A percentile compares a stretch with the other conserved stretches of the same genome.
Conservation (phyloP, 148 eudicot genomes). For the Gaultheria prostrata region DNA sequence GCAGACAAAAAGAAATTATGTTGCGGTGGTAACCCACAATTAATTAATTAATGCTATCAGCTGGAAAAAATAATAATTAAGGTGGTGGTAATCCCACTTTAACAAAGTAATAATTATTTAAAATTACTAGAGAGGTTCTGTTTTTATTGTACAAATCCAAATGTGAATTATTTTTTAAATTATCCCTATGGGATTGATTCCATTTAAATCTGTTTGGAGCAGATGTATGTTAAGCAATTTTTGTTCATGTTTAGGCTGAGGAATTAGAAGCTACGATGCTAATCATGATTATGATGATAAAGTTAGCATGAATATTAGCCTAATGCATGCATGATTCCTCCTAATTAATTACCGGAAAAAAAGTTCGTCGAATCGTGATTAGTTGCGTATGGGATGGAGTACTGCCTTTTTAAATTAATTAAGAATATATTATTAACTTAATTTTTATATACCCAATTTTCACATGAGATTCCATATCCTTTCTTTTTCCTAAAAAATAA, state of each 20-base stretch:
- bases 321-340: background rate
- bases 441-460: background rate
- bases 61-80: background rate
- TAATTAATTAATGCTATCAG: slow-evolving; percentile 1
- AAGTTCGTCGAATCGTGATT: background rate
- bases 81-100: slow-evolving; percentile 16
- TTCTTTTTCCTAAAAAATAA: background rate
- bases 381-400: background rate
- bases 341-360: background rate
- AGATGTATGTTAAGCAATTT: background rate
- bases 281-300: background rate
- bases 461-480: background rate
- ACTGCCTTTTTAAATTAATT: background rate
- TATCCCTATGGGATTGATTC: background rate
- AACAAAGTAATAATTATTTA: background rate
- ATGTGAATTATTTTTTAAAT: background rate
- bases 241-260: background rate
- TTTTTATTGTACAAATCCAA: background rate
- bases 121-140: background rate
- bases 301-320: background rate
- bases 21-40: slow-evolving; percentile 26
- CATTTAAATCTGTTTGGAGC: background rate
- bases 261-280: background rate
- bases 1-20: slow-evolving; percentile 22
- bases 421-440: background rate